Evolutionary conservation across 208 protist species (phyloP), one percentile per base, ranked within the genome.

Genomic region (Trypanosomatidae sp.): DNA sequence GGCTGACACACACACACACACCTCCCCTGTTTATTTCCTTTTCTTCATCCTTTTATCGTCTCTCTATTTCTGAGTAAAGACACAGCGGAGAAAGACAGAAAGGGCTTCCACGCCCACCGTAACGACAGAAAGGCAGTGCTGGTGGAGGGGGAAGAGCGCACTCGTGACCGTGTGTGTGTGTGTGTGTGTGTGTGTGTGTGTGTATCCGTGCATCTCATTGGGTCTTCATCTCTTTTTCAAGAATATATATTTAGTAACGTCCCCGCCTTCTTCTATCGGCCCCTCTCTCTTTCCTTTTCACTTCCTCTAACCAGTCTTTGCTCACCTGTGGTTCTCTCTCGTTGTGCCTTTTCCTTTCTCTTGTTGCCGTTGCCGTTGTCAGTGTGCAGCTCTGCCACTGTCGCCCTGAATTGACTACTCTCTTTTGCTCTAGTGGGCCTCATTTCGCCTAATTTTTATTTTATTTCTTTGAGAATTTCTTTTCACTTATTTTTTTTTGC

Each of bases 1-100:
- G 49, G 13, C 3, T 4, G 19, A 25, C 28, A 30, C 28, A 5
- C 28, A 55, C 36, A 55, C 62, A 55, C 53, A 58, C 39, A 53
- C 49, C 30, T 58, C 72, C 43, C 43, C 7, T 56, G 19, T 77
- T 73, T 62, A 59, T 3, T 71, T 67, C 53, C 28, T 66, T 60
- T 74, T 66, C 44, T 47, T 17, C 25, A 25, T 7, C 8, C 49
- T 46, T 33, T 76, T 69, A 28, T 58, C 25, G 25, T 3, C 25
- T 66, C 44, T 52, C 22, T 28, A 19, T 62, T 12, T 72, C 22
- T 47, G 28, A 3, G 22, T 39, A 53, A 17, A 7, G 6, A 3
- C 9, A 53, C 49, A 53, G n/a, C 19, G 9, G 49, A 53, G 6
- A 53, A 22, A 25, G 19, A 25, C 49, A 25, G 6, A 53, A 5